Conservation (phyloP, 2,329 filamentous ascomycete species). For the Colletotrichum neosansevieriae region DNA sequence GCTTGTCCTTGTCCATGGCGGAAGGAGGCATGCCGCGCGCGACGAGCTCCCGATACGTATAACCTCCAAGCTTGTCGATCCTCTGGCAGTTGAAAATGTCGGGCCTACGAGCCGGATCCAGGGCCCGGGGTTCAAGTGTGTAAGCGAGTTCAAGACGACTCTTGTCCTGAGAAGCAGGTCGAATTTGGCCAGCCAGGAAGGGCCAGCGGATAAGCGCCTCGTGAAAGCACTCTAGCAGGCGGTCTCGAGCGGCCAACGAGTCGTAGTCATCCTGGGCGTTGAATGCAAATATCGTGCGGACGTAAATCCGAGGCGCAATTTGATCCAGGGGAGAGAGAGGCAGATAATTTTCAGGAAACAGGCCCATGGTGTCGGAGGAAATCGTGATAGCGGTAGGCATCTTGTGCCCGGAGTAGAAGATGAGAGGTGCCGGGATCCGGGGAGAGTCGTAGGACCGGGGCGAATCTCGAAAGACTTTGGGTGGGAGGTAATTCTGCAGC, state of each 20-base stretch:
- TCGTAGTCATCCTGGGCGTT: not conserved
- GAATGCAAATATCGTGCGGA: conserved; percentile 21
- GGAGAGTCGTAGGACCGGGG: not conserved
- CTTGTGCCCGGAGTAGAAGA: not conserved
- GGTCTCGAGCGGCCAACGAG: accelerated
- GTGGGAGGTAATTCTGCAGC: not conserved
- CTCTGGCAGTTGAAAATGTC: not conserved
- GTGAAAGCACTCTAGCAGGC: not conserved
- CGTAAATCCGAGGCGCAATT: conserved; percentile 34
- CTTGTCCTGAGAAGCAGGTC: not conserved
- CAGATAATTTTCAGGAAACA: not conserved
- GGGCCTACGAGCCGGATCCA: not conserved
- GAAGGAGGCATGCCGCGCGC: not conserved
- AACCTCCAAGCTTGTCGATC: not conserved
- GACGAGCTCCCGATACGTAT: not conserved
- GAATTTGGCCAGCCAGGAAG: conserved; percentile 24
- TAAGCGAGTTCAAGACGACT: conserved; percentile 29
- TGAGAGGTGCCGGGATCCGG: not conserved
- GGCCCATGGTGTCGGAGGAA: not conserved
- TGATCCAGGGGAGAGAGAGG: conserved; percentile 16
- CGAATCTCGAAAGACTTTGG: not conserved
- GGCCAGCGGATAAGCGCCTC: conserved; percentile 16
- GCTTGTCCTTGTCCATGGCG: conserved; percentile 28
- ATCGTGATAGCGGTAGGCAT: accelerated
- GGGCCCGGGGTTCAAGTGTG: not conserved